Base-by-base conservation (phyloP, 495 filamentous ascomycete species). In the Daldinia bambusicola region DNA sequence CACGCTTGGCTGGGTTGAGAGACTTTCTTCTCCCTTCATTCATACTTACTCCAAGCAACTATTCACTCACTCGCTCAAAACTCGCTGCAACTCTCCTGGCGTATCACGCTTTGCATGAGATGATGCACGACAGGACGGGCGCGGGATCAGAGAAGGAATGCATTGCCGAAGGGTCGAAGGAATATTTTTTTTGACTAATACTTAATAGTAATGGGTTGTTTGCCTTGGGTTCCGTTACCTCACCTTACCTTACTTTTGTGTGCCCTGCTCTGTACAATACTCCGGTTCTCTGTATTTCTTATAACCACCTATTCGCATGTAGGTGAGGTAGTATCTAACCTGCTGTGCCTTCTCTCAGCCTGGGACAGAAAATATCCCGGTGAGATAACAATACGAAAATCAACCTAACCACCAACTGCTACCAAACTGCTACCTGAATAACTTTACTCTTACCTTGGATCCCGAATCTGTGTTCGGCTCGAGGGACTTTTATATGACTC, bases 91-190 rank as follows among this genome's bases (percentile, higher is more conserved):
- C 70, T 72, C 50, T 72, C 22, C 61, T 31, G 50, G 65, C 70
- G 70, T 72, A 72, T 72, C 70, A 72, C 34, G 64, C 68, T 22
- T 31, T 52, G 64, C 69, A 72, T 72, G 55, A 13, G 60, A 48
- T 68, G 60, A 48, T 68, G 64, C 55, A 63, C 59, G 55, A 64
- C 6, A 69, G 31, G 30, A 68, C 69, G 65, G 65, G 40, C 55
- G 70, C 41, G 61, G 70, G 70, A 69, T 61, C 43, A 72, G 56
- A 69, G 61, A 56, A 26, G 26, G 26, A 26, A 26, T 26, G 41
- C 18, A 20, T 37, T 57, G 22, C 57, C 37, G 43, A 50, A 69
- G 51, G 55, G 22, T 53, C 37, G 43, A 50, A 69, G 51, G 55
- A 69, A 51, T 4, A 36, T 1, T 1, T 26, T 26, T 26, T 26